These are phyloP conservation scores for Coriaria nepalensis DNA, from an alignment of 306 rosid species.

Conservation along the genomic window DNA sequence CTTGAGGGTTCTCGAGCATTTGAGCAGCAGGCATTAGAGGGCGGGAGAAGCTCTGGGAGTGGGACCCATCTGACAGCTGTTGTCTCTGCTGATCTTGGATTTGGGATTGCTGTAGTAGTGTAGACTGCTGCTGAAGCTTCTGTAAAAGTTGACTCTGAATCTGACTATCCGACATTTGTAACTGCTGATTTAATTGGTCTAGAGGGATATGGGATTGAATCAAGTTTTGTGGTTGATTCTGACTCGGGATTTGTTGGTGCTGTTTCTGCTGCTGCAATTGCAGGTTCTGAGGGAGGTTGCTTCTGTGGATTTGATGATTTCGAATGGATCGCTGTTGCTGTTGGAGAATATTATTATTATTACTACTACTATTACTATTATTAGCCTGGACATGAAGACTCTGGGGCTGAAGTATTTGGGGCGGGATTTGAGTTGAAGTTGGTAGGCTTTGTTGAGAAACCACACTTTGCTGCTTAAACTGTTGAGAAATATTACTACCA, in stretches of 20 bases:
- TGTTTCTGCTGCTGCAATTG: slow-evolving; percentile 33
- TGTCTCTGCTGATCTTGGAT: slow-evolving; percentile 70
- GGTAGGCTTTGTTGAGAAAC: slow-evolving; percentile 32
- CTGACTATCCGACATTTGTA: slow-evolving; percentile 61
- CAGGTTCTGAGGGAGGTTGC: slow-evolving; percentile 37
- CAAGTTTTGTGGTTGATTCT: slow-evolving; percentile 50
- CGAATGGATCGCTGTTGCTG: slow-evolving; percentile 44
- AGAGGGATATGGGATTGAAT: slow-evolving; percentile 29
- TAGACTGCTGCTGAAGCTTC: slow-evolving; percentile 71
- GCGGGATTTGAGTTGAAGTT: slow-evolving; percentile 50
- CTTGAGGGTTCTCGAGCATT: slow-evolving; percentile 41
- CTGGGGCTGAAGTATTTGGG: slow-evolving; percentile 62
- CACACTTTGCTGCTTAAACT: slow-evolving; percentile 31
- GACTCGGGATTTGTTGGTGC: slow-evolving; percentile 43
- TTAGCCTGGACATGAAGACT: slow-evolving; percentile 29
- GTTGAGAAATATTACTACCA: slow-evolving; percentile 36
- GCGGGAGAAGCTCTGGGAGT: slow-evolving; percentile 39
- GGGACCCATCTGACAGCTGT: slow-evolving; percentile 32
- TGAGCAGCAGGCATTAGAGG: slow-evolving; percentile 28
- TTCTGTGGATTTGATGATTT: slow-evolving; percentile 50
- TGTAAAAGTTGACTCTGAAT: slow-evolving; percentile 59
- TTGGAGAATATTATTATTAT: slow-evolving; percentile 31
- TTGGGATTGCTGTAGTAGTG: slow-evolving; percentile 49
- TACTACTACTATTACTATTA: too few relatives aligned
- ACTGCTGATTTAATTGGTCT: slow-evolving; percentile 54